Percentiles rank a stretch among this genome's conserved stretches.
Conservation (phyloP, 169 alveolate species). For the Plasmodium berghei region DNA sequence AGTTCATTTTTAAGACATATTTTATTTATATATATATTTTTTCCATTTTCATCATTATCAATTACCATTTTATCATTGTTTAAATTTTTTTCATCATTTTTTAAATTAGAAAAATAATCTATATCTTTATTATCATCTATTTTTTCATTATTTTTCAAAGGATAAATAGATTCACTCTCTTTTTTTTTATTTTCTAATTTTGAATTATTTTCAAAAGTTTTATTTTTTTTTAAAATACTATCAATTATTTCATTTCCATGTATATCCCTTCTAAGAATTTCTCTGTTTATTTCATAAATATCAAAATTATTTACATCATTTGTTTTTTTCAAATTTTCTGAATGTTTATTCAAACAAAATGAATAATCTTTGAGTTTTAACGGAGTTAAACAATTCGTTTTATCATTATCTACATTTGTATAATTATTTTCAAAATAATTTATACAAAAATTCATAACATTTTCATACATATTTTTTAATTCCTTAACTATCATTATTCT, state of each 20-base stretch:
- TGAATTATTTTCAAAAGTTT: too few relatives aligned
- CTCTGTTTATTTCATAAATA: slow-evolving; percentile 58
- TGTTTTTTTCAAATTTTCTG: neutral
- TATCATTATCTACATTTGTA: neutral
- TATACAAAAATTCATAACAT: slow-evolving; percentile 23
- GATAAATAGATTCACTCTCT: neutral
- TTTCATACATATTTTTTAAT: slow-evolving; percentile 7
- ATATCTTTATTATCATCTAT: neutral
- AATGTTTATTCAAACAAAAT: neutral
- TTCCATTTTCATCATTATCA: neutral
- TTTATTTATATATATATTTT: slow-evolving; percentile 10
- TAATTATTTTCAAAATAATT: slow-evolving; percentile 29
- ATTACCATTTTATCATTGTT: too few relatives aligned
- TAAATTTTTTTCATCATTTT: neutral
- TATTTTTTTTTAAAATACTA: slow-evolving; percentile 2
- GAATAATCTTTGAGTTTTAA: neutral
- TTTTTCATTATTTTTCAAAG: neutral
- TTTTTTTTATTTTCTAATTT: neutral
- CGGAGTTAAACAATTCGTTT: neutral
- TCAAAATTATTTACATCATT: neutral
- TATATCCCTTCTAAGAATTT: slow-evolving; percentile 16
- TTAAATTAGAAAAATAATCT: neutral
- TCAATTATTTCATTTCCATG: slow-evolving; percentile 7
- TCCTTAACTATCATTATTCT: slow-evolving; percentile 49
- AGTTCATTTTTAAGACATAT: slow-evolving; percentile 36